Evolutionary conservation across 1,284 basidiomycete genomes (phyloP), one percentile per base, ranked within the genome.

Genomic region (Ganoderma resinaceum): DNA sequence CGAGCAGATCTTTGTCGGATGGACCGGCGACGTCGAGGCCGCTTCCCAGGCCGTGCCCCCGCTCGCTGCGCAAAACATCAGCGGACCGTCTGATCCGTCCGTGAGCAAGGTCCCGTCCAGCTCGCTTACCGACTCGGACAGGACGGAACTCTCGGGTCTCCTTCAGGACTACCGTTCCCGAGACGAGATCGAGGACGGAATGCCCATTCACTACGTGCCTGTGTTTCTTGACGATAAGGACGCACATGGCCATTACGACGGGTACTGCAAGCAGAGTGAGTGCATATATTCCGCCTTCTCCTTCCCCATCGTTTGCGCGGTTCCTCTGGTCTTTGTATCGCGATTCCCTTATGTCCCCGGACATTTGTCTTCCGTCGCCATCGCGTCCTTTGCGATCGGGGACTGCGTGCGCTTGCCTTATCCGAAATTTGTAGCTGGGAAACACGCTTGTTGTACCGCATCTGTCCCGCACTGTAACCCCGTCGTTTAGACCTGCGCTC

Each of bases 191-290:
- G 84, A 59, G 76, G 80, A 31, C 71, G 77, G 66, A 78, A 76
- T 75, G 78, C 76, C 29, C 86, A 87, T 69, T 86, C 86, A 83
- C 61, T 98, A 96, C 76, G 89, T 96, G 18, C 96, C 97, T 14
- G 94, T 98, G 23, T 98, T 96, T 93, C 85, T 98, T 33, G 94
- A 96, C 72, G 94, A 96, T 78, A 91, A 92, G 79, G 88, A 95
- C 52, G 95, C 95, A 33, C 95, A 96, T 78, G 95, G 93, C 0
- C 96, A 98, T 80, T 98, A 98, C 78, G 95, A 97, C 75, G 97
- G 96, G 0, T 99, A 98, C 82, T 99, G 97, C 89, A 99, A 99
- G 81, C 92, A 94, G 75, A 98, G 94, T 96, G 77, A 83, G 89
- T 87, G 8, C 49, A 29, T 63, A 38, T 61, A 68, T 66, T 79